phyloP scores from a whole-genome alignment of 2,329 filamentous ascomycete species.

The Aspergillus pseudonomiae region DNA sequence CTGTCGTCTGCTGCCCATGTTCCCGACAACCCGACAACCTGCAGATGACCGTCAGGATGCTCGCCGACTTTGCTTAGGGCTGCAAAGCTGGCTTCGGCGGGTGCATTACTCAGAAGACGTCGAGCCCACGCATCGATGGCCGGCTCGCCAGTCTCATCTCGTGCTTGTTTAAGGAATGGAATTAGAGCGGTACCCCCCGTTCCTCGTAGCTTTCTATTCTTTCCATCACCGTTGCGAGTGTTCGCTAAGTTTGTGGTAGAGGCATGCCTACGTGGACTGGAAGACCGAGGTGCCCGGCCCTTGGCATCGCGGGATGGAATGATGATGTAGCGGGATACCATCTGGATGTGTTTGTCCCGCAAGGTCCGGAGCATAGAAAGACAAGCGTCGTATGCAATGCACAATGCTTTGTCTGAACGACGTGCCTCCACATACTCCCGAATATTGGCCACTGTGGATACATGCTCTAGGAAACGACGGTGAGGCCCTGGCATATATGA shows the following conservation, averaged over 20 bases:
- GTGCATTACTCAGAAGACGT: constrained; percentile 59
- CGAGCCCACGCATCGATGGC: constrained; percentile 72
- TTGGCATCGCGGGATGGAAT: constrained; percentile 78
- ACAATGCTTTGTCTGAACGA: constrained; percentile 65
- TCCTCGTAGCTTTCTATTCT: constrained; percentile 70
- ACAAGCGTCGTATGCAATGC: constrained; percentile 86
- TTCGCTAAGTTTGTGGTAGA: constrained; percentile 58
- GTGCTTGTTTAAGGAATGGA: constrained; percentile 92
- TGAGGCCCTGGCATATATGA: constrained; percentile 95
- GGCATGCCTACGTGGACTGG: constrained; percentile 50
- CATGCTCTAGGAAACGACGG: constrained; percentile 82
- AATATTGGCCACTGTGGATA: constrained; percentile 81
- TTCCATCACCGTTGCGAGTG: constrained; percentile 40
- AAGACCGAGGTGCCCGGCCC: constrained; percentile 60
- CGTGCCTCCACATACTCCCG: constrained; percentile 74
- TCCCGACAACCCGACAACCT: constrained; percentile 74
- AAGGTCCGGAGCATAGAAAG: constrained; percentile 76
- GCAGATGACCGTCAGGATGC: constrained; percentile 56
- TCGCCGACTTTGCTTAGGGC: constrained; percentile 57
- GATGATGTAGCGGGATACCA: constrained; percentile 95
- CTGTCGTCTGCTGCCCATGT: constrained; percentile 88
- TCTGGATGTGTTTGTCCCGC: constrained; percentile 92
- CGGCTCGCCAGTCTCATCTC: constrained; percentile 93
- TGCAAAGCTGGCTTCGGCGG: constrained; percentile 40
- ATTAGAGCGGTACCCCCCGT: constrained; percentile 94